Percentiles rank a stretch among this genome's conserved stretches.
Evolutionary conservation across 495 filamentous ascomycete species (phyloP).

Genomic region (Tuber indicum): DNA sequence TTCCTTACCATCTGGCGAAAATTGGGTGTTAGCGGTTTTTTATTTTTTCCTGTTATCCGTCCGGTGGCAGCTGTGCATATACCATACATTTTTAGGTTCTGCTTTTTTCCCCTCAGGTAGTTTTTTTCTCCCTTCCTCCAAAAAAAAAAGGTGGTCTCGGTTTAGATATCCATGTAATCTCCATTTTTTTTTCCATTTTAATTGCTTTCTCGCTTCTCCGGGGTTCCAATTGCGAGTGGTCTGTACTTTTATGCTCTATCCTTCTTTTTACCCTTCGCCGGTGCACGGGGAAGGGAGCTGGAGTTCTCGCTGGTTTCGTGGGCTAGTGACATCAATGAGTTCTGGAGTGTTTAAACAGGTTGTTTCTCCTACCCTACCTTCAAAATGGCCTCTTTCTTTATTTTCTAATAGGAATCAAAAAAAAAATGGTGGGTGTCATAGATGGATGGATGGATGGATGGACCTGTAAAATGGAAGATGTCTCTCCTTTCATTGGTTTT

Average conservation of each 20-base stretch:
- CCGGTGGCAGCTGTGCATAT: not conserved
- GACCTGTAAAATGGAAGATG: not conserved
- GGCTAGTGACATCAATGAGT: slow-evolving; percentile 2
- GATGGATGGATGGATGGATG: not conserved
- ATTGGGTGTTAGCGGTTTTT: not conserved
- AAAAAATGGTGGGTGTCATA: not conserved
- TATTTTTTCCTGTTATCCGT: not conserved
- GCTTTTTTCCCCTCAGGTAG: not conserved
- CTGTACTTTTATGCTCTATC: not conserved
- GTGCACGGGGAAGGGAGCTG: not conserved
- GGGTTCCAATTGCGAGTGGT: not conserved
- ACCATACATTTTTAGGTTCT: not conserved
- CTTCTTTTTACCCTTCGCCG: not conserved
- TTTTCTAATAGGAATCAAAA: slow-evolving; percentile 1
- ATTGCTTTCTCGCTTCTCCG: not conserved
- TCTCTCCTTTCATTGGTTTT: not conserved
- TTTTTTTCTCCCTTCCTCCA: not conserved
- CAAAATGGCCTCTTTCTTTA: not conserved
- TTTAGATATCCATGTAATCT: slow-evolving; percentile 1
- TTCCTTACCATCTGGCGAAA: not conserved
- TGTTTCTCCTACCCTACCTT: slow-evolving; percentile 2
- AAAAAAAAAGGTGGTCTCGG: not conserved
- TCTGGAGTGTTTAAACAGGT: not conserved
- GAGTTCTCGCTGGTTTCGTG: not conserved
- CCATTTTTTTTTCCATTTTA: not conserved